Conservation (phyloP, 106 monocot species). For the Phalaenopsis aphrodite region DNA sequence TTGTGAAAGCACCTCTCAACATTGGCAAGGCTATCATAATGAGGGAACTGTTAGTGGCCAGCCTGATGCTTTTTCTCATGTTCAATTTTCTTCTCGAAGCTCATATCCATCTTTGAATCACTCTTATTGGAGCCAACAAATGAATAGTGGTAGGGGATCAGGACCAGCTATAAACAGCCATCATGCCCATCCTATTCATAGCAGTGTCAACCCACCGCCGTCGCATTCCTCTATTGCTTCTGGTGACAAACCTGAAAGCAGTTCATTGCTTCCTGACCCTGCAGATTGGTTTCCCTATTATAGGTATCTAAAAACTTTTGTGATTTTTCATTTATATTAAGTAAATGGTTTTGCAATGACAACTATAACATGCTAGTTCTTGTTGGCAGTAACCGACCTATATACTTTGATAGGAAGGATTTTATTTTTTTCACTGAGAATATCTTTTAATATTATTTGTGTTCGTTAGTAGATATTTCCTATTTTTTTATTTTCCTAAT, state of each 20-base stretch:
- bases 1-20: slow-evolving; percentile 45
- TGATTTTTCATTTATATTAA: not conserved
- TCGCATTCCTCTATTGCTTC: slow-evolving; percentile 22
- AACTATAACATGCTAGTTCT: not conserved
- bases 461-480: no score
- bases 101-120: slow-evolving; percentile 29
- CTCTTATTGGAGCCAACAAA: slow-evolving; percentile 50
- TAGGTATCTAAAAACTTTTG: slow-evolving; percentile 38
- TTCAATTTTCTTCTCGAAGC: slow-evolving; percentile 33
- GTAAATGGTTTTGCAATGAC: not conserved
- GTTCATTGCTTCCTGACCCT: slow-evolving; percentile 56
- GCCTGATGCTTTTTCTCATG: slow-evolving; percentile 33
- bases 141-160: slow-evolving; percentile 15
- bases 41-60: slow-evolving; percentile 32
- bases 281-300: slow-evolving; percentile 97
- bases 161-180: slow-evolving; percentile 19
- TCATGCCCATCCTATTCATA: slow-evolving; percentile 11
- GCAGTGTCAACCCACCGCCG: slow-evolving; percentile 5
- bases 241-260: slow-evolving; percentile 42
- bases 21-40: slow-evolving; percentile 37
- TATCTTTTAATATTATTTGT: not conserved
- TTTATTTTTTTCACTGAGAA: no score
- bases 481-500: no score
- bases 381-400: not conserved
- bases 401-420: no score